Conservation (phyloP, 2,329 filamentous ascomycete genomes). For the Dactylellina cionopaga region DNA sequence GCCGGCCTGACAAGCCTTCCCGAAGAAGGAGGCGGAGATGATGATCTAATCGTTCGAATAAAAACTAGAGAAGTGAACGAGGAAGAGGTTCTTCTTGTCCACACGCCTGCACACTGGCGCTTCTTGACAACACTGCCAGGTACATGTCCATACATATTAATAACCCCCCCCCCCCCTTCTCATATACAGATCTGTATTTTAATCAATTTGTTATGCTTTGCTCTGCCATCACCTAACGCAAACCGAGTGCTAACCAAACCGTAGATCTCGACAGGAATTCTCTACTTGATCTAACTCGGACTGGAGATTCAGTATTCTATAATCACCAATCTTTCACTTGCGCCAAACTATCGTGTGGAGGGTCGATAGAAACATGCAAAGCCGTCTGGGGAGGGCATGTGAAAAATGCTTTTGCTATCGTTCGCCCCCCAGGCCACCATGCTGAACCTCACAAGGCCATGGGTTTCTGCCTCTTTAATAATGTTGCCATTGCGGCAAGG, state of each 20-base stretch:
- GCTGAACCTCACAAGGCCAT: slow-evolving; percentile 86
- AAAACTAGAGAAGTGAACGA: slow-evolving; percentile 78
- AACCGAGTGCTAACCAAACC: no score
- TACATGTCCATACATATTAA: slow-evolving; percentile 5
- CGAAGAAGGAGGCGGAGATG: slow-evolving; percentile 59
- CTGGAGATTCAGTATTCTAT: slow-evolving; percentile 81
- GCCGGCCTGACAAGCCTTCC: slow-evolving; percentile 75
- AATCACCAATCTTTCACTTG: slow-evolving; percentile 83
- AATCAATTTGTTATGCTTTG: no score
- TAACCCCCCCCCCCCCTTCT: no score
- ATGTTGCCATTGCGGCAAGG: slow-evolving; percentile 90
- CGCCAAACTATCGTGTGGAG: slow-evolving; percentile 84
- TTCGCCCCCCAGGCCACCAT: slow-evolving; percentile 93
- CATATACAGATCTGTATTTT: slow-evolving; percentile 54
- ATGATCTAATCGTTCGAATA: slow-evolving; percentile 72
- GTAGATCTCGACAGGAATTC: slow-evolving; percentile 67
- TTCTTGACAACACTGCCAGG: slow-evolving; percentile 63
- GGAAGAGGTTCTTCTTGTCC: slow-evolving; percentile 82
- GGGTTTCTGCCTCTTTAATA: slow-evolving; percentile 96
- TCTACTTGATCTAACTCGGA: slow-evolving; percentile 74
- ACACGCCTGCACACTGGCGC: slow-evolving; percentile 78
- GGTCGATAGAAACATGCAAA: slow-evolving; percentile 94
- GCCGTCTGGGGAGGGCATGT: slow-evolving; percentile 84
- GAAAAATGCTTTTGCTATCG: slow-evolving; percentile 95
- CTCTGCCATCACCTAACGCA: no score